A percentile compares a stretch with the other conserved stretches of the same genome.
These are phyloP conservation scores for Byssothecium circinans DNA, from an alignment of 2,329 filamentous ascomycete species.

Conservation along the genomic window DNA sequence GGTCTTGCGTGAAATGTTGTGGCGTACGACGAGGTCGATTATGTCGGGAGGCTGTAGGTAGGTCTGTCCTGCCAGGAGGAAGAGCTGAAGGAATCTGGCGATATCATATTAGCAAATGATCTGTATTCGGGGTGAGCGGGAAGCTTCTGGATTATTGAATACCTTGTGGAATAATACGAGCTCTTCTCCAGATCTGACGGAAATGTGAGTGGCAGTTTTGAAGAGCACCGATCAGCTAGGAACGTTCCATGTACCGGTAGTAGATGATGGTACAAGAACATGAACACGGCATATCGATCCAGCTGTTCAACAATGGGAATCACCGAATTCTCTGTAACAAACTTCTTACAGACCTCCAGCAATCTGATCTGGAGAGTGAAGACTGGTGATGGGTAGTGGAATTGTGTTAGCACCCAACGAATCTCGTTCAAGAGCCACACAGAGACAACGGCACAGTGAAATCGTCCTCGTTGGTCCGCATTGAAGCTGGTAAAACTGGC, in stretches of 20 bases:
- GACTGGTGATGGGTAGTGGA: slow-evolving; percentile 5
- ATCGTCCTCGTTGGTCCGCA: slow-evolving; percentile 23
- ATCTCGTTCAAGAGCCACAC: slow-evolving; percentile 31
- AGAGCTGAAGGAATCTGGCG: slow-evolving; percentile 18
- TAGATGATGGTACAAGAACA: slow-evolving; percentile 30
- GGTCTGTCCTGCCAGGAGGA: slow-evolving; percentile 21
- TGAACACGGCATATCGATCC: slow-evolving; percentile 22
- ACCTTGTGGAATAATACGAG: slow-evolving; percentile 7
- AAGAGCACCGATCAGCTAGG: slow-evolving; percentile 17
- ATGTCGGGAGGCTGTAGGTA: slow-evolving; percentile 31
- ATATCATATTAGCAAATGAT: background rate
- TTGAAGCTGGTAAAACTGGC: slow-evolving; percentile 14
- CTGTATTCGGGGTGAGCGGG: background rate
- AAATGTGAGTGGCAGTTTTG: slow-evolving; percentile 23
- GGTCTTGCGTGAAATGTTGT: slow-evolving; percentile 4
- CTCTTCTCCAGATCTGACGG: slow-evolving; percentile 8
- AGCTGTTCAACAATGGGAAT: slow-evolving; percentile 19
- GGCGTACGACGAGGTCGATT: slow-evolving; percentile 25
- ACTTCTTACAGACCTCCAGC: slow-evolving; percentile 5
- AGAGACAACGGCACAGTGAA: slow-evolving; percentile 21
- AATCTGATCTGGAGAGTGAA: slow-evolving; percentile 9
- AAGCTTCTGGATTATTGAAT: background rate
- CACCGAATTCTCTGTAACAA: slow-evolving; percentile 1
- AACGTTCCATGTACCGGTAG: slow-evolving; percentile 15
- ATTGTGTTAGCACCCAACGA: slow-evolving; percentile 26